Conservation (phyloP, 441 rosid species). For the Gossypium lobatum region DNA sequence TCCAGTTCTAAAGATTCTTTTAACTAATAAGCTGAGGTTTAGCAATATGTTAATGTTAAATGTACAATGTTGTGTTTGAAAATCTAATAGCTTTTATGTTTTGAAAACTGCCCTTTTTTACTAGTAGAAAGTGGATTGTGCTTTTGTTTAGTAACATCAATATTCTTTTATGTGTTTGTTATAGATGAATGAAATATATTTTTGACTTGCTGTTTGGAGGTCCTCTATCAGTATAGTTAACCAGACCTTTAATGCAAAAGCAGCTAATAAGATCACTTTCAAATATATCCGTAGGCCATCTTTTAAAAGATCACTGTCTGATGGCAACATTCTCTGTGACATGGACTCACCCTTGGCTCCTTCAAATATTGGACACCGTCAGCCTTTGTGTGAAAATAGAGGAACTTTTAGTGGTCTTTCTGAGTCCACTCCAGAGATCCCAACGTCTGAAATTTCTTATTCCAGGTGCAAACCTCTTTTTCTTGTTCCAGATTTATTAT, state of each 20-base stretch:
- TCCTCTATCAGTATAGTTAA: not conserved
- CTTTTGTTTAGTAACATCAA: not conserved
- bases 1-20: not conserved
- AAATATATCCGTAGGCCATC: conserved; percentile 37
- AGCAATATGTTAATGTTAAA: not conserved
- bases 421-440: conserved; percentile 62
- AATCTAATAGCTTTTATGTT: not conserved
- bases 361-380: conserved; percentile 30
- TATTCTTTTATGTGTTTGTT: not conserved
- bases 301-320: conserved; percentile 84
- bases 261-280: conserved; percentile 8
- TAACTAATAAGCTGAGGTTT: not conserved
- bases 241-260: not conserved
- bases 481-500: not conserved
- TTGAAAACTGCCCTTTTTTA: not conserved
- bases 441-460: conserved; percentile 45
- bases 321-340: conserved; percentile 65
- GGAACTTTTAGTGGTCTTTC: conserved; percentile 47
- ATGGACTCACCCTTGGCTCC: conserved; percentile 34
- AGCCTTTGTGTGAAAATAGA: conserved; percentile 29
- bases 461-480: conserved; percentile 41
- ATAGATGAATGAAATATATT: not conserved
- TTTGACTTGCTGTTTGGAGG: not conserved
- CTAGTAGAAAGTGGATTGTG: not conserved
- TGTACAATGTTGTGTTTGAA: not conserved